phyloP scores from a whole-genome alignment of 1,284 basidiomycete species.

The Apiotrichum gracile region DNA sequence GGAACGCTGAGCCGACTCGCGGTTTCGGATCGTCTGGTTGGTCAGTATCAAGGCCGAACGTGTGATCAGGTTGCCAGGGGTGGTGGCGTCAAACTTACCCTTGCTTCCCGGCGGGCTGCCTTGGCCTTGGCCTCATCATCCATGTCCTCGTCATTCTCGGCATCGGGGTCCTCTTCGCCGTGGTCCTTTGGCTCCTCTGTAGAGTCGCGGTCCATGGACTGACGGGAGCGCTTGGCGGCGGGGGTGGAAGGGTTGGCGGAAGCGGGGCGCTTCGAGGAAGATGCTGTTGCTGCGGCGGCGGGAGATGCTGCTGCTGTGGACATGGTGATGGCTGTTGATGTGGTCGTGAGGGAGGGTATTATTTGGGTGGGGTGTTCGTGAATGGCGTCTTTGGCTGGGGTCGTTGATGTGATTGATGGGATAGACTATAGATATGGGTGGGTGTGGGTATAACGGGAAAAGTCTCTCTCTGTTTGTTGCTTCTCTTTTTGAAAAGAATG shows the following conservation, averaged over 20 bases:
- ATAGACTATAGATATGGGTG: too few species aligned
- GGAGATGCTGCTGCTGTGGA: neutral
- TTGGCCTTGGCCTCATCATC: constrained; percentile 32
- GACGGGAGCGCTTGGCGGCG: constrained; percentile 12
- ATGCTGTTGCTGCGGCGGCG: constrained; percentile 5
- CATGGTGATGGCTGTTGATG: neutral
- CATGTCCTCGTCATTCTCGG: constrained; percentile 16
- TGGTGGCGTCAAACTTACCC: constrained; percentile 24
- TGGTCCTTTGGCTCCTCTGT: constrained; percentile 7
- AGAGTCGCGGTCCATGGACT: neutral
- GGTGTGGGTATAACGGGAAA: too few species aligned
- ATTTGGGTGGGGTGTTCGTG: too few species aligned
- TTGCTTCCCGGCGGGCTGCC: constrained; percentile 35
- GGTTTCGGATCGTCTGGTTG: constrained; percentile 37
- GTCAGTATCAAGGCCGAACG: neutral
- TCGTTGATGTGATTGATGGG: too few species aligned
- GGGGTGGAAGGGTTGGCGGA: constrained; percentile 7
- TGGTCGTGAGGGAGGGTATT: neutral
- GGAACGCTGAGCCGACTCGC: constrained; percentile 43
- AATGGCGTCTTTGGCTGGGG: too few species aligned
- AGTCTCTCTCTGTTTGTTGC: neutral
- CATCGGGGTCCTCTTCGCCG: constrained; percentile 14
- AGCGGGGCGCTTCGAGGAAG: constrained; percentile 15
- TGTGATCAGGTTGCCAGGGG: neutral
- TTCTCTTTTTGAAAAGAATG: neutral